A percentile compares a stretch with the other conserved stretches of the same genome.
Evolutionary conservation across 768 basidiomycete species (phyloP).

Genomic region (Leucosporidium scottii): DNA sequence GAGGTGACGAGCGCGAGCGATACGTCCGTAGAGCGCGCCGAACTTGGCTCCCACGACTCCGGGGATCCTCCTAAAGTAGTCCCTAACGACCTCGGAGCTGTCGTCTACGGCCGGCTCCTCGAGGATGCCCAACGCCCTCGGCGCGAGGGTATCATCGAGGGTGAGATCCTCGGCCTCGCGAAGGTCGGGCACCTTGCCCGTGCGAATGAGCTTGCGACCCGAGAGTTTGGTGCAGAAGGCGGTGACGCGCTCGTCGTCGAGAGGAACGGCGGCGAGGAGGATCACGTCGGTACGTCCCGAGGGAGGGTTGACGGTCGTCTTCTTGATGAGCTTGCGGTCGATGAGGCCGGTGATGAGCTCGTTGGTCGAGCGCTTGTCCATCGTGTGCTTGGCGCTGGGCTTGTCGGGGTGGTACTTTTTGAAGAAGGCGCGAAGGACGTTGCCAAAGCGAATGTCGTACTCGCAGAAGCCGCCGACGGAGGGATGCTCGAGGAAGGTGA

Average conservation of each 20-base stretch:
- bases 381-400: background rate
- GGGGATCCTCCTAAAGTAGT: constrained; percentile 61
- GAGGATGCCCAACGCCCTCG: background rate
- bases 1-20: constrained; percentile 57
- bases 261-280: constrained; percentile 10
- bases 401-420: too few species aligned
- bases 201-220: background rate
- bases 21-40: constrained; percentile 65
- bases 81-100: constrained; percentile 38
- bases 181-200: constrained; percentile 3
- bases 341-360: background rate
- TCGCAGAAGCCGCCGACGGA: constrained; percentile 62
- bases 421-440: background rate
- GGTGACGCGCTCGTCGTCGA: background rate
- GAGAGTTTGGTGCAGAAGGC: background rate
- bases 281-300: constrained; percentile 9
- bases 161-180: background rate
- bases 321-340: background rate
- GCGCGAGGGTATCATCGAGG: background rate
- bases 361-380: constrained; percentile 8
- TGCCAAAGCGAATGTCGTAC: constrained; percentile 45
- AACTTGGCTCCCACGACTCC: constrained; percentile 65
- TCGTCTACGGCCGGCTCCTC: constrained; percentile 5
- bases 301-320: background rate
- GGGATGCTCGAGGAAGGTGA: constrained; percentile 53